phyloP scores from a whole-genome alignment of 148 eudicot genomes.

The Beta vulgaris region DNA sequence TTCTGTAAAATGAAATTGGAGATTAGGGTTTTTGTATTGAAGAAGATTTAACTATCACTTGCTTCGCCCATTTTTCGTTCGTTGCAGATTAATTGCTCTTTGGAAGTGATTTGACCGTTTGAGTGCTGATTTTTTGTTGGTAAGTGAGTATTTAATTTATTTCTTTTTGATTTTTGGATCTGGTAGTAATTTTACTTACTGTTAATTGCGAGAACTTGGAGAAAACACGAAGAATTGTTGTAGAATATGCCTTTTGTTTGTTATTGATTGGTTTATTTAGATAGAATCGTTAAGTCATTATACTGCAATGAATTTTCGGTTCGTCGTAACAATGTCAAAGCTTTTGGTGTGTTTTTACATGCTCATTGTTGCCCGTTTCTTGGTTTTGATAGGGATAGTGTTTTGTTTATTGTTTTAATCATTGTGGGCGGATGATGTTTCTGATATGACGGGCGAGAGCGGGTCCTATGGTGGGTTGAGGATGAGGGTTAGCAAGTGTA shows the following conservation, averaged over 20 bases:
- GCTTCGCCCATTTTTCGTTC: not conserved
- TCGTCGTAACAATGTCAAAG: not conserved
- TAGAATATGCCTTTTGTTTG: not conserved
- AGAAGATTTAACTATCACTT: not conserved
- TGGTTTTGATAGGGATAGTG: not conserved
- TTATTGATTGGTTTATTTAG: slow-evolving; percentile 1
- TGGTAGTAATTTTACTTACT: not conserved
- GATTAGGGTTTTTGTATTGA: slow-evolving; percentile 1
- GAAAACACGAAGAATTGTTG: not conserved
- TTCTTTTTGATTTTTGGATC: not conserved
- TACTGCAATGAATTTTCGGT: not conserved
- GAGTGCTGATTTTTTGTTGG: slow-evolving; percentile 12
- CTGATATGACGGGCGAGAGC: not conserved
- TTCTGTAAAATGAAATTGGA: not conserved
- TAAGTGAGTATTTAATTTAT: not conserved
- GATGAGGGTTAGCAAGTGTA: too few relatives aligned
- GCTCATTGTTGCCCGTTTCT: not conserved
- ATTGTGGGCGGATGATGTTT: not conserved
- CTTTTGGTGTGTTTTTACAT: not conserved
- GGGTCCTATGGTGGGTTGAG: not conserved
- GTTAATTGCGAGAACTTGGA: not conserved
- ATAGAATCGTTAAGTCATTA: too few relatives aligned
- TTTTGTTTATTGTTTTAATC: not conserved
- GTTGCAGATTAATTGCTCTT: not conserved
- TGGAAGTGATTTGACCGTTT: not conserved